A percentile compares a stretch with the other conserved stretches of the same genome.
Conservation (phyloP, 805 yeast species). For the Teunomyces funiuensis region DNA sequence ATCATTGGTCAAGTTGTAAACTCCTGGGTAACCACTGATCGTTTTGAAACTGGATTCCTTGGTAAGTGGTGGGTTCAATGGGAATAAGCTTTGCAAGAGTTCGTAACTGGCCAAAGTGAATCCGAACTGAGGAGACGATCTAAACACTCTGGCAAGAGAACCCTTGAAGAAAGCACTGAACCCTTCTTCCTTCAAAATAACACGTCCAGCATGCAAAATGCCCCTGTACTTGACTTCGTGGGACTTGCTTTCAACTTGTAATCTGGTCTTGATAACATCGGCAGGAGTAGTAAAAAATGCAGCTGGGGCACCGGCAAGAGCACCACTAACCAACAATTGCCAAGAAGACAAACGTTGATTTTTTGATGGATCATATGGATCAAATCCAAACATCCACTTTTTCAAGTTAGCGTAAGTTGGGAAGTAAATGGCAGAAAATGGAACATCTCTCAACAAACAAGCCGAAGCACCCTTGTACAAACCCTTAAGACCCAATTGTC, state of each 20-base stretch:
- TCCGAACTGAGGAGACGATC: constrained; percentile 98
- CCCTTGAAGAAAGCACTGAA: constrained; percentile 89
- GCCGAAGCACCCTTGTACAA: constrained; percentile 90
- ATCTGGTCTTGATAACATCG: constrained; percentile 93
- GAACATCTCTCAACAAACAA: constrained; percentile 91
- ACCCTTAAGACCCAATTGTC: constrained; percentile 78
- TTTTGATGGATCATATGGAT: constrained; percentile 59
- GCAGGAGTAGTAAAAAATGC: constrained; percentile 96
- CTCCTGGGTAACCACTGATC: constrained; percentile 46
- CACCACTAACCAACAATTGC: constrained; percentile 87
- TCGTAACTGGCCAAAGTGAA: constrained; percentile 98
- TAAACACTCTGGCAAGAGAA: constrained; percentile 87
- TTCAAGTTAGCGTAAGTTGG: constrained; percentile 95
- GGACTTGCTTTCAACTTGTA: constrained; percentile 77
- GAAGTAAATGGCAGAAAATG: constrained; percentile 94
- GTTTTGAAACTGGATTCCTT: constrained; percentile 44
- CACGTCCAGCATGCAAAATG: constrained; percentile 70
- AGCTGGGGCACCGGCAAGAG: constrained; percentile 96
- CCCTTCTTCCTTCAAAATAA: constrained; percentile 82
- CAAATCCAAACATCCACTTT: constrained; percentile 75
- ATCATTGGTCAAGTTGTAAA: constrained; percentile 44
- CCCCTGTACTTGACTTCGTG: constrained; percentile 80
- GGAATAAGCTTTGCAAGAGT: constrained; percentile 75
- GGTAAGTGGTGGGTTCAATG: constrained; percentile 56
- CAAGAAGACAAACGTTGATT: constrained; percentile 66